Evolutionary conservation across 1,284 basidiomycete genomes (phyloP), one percentile per base, ranked within the genome.

Genomic region (Ustilago curta): DNA sequence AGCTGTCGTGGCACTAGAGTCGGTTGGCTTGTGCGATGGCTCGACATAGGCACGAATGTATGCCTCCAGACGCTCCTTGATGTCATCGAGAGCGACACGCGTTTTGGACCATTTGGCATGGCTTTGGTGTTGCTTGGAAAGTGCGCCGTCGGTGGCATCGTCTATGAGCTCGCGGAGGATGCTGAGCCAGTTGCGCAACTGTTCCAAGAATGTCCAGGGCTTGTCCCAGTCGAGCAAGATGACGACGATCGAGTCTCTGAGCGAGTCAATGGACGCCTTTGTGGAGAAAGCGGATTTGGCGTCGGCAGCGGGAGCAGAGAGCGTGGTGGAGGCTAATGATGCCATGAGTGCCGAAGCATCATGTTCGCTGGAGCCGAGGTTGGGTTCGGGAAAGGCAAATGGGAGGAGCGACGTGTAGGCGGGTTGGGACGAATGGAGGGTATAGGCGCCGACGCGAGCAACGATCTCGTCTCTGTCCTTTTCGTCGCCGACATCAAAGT

Each of bases 141-240:
- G 44, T 58, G 70, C 59, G 51, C 49, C 31, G 58, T 58, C 55
- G 56, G 63, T 50, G 89, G 89, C 96, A 87, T 92, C 93, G 93
- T 56, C 76, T 4, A 77, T 44, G 1, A 76, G 66, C 49, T 67
- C 59, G 40, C 52, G 57, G 4, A 84, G 54, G 37, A 79, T 57
- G 45, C 85, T 86, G 48, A 98, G 87, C 96, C 96, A 98, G 45
- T 87, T 89, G 65, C 92, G 87, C 6, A 99, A 87, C 81, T 98
- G 92, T n/a, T 91, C 90, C 1, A 96, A 85, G 85, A 98, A 97
- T 0, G 91, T 90, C 90, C 93, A 94, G 0, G 96, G 96, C 76
- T 90, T 89, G 76, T 94, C 94, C 96, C 95, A 98, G 85, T 99
- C 96, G n/a, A 98, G 87, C 0, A 91, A 89, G 77, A 98, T 92